Base-by-base conservation (phyloP, 116 monocot species). In the Cymodocea nodosa region DNA sequence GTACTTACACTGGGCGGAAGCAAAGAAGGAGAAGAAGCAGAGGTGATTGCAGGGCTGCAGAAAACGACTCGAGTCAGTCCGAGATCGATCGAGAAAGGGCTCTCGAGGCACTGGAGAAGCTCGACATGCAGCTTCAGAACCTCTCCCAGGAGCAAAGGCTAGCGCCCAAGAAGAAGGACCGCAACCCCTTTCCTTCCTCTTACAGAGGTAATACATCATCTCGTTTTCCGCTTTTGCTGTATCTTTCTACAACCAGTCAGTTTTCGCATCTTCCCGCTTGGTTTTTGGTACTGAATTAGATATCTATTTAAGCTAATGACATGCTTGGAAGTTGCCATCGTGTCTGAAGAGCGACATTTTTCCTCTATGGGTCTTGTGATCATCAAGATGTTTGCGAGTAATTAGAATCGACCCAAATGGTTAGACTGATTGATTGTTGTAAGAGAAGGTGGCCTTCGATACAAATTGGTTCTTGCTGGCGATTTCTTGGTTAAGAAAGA, bases 71-170 rank as follows among this genome's bases (percentile, higher is more conserved):
- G 2, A 30, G 52, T 54, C 52, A 76, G 66, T 63, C 70, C 23
- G 74, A 74, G 48, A 39, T 79, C 34, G 73, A 83, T 25, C 44
- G 30, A n/a, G 76, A 63, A 4, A 70, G 71, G 62, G 83, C 79
- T 23, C 61, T 65, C 18, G 79, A 79, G 56, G 79, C 79, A 15
- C 50, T 79, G 36, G 62, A 73, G 70, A 69, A 77, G 59, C 74
- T 83, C 37, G 83, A 79, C 60, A 56, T 71, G 79, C 79, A 83
- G 70, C 68, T 83, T 18, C 61, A 79, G 63, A 70, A 70, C 34
- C 72, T 83, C 4, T 57, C 79, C 19, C 52, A 79, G 56, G 48
- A 72, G 49, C 62, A 75, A 59, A 36, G 36, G 7, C 8, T 60
- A 18, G 58, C 63, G 10, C 67, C 69, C 23, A 60, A 70, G 66